Conservation (phyloP, 352 stramenopile species). For the Phytopythium montanum region DNA sequence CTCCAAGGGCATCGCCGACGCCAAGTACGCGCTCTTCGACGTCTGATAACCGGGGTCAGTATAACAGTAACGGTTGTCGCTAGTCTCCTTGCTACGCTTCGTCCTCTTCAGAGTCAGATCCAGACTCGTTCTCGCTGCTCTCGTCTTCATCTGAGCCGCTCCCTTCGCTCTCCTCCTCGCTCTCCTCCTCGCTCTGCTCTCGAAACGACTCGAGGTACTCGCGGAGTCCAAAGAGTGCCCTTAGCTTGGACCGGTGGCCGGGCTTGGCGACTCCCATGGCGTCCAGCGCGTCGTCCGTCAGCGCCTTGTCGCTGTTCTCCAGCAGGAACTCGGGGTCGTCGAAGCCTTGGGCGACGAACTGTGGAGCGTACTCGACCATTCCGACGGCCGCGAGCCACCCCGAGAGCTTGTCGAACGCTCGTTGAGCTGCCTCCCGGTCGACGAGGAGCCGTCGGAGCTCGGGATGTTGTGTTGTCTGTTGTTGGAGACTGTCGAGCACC, state of each 20-base stretch:
- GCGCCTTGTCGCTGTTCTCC: conserved; percentile 24
- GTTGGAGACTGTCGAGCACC: conserved; percentile 17
- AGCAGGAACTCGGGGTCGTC: conserved; percentile 68
- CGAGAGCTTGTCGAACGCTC: conserved; percentile 29
- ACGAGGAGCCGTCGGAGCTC: conserved; percentile 33
- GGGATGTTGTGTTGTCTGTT: conserved; percentile 4
- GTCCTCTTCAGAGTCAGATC: conserved; percentile 14
- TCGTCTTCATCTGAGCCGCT: conserved; percentile 2
- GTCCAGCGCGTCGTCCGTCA: conserved; percentile 50
- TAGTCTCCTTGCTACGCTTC: conserved; percentile 20
- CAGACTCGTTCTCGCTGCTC: conserved; percentile 7
- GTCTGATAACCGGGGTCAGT: conserved; percentile 18
- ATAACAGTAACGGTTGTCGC: neutral
- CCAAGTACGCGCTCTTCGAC: conserved; percentile 65
- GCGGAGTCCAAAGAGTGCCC: conserved; percentile 56
- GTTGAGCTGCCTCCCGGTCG: conserved; percentile 27
- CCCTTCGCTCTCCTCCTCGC: conserved; percentile 19
- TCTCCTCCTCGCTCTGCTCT: conserved; percentile 19
- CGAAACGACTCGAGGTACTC: conserved; percentile 40
- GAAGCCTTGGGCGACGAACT: conserved; percentile 52
- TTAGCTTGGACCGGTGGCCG: conserved; percentile 67
- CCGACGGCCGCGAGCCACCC: conserved; percentile 74
- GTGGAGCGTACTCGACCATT: conserved; percentile 51
- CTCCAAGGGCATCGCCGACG: conserved; percentile 53
- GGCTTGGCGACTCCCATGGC: conserved; percentile 61